Conservation (phyloP, 2,329 filamentous ascomycete species). For the Biscogniauxia sp. region DNA sequence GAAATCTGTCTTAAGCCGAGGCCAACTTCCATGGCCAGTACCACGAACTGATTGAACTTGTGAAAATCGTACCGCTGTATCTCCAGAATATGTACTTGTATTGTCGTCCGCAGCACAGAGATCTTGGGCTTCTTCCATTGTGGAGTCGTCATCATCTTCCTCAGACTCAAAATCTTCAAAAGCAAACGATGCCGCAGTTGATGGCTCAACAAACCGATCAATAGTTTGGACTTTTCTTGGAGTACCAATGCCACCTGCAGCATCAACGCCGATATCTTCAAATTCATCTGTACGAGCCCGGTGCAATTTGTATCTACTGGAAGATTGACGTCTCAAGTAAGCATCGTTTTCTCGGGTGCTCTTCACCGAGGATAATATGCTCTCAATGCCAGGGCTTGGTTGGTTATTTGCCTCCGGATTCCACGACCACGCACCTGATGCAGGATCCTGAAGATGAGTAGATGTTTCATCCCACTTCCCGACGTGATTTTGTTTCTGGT, state of each 20-base stretch:
- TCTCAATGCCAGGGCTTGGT: constrained; percentile 12
- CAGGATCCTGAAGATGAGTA: constrained; percentile 23
- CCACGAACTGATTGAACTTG: constrained; percentile 6
- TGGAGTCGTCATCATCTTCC: constrained; percentile 12
- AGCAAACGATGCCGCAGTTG: constrained; percentile 14
- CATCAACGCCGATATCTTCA: not conserved
- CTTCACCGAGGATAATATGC: constrained; percentile 22
- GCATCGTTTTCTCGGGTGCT: constrained; percentile 18
- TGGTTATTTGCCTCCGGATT: constrained; percentile 14
- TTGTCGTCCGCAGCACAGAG: constrained; percentile 7
- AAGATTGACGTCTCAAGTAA: constrained; percentile 5
- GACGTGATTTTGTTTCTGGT: constrained; percentile 21
- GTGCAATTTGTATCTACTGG: not conserved
- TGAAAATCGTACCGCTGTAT: constrained; percentile 1
- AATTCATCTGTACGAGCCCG: not conserved
- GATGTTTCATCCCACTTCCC: constrained; percentile 22
- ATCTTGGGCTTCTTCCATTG: constrained; percentile 6
- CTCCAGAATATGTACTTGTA: constrained; percentile 1
- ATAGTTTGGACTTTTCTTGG: not conserved
- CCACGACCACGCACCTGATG: constrained; percentile 26
- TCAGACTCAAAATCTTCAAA: constrained; percentile 14
- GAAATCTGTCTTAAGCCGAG: constrained; percentile 9
- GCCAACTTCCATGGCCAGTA: constrained; percentile 13
- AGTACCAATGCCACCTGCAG: not conserved
- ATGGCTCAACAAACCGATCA: constrained; percentile 12